Base-by-base conservation (phyloP, 176 grass and related monocot genomes). In the Themeda triandra region DNA sequence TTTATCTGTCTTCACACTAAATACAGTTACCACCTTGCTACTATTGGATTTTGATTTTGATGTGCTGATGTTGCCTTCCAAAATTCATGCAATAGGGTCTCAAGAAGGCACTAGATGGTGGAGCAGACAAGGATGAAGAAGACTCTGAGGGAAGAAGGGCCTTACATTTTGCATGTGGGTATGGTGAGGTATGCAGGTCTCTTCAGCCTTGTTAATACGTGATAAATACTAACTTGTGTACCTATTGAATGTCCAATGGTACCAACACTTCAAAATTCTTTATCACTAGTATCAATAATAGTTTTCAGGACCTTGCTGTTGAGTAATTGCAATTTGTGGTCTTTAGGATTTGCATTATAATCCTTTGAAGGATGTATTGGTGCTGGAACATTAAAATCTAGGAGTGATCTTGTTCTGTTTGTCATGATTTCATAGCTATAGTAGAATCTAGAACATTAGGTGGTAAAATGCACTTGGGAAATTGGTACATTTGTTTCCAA, bases 111-210 rank as follows among this genome's bases (percentile, higher is more conserved):
- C 75, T 98, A 49, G 92, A 90, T 30, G 85, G 71, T 87, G 92
- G 95, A 81, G 82, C 79, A 60, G 82, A 98, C 82, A 95, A 98
- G 80, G 91, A 98, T 79, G 91, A 93, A 91, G 95, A 98, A 83
- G 95, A 98, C 59, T 91, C 89, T 0, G 95, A 98, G 83, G 92
- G 92, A 77, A 90, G 95, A 81, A 94, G 92, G 87, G 92, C 95
- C 76, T 90, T 98, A 60, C 95, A 98, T 88, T 98, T 98, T 95
- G 92, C 95, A 69, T 98, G 95, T 92, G 95, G 95, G 25, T 98
- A 98, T 32, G 91, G 91, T 66, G 95, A 98, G 89, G 95, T 98
- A 78, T 66, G 83, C 27, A 7, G 25, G 42, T 45, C 21, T 78
- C 30, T 4, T 54, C 19, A 66, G 51, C 19, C 24, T 81, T 78